Evolutionary conservation across 2,329 filamentous ascomycete genomes (phyloP), one percentile per base, ranked within the genome.

Genomic region (Simplicillium sp.): DNA sequence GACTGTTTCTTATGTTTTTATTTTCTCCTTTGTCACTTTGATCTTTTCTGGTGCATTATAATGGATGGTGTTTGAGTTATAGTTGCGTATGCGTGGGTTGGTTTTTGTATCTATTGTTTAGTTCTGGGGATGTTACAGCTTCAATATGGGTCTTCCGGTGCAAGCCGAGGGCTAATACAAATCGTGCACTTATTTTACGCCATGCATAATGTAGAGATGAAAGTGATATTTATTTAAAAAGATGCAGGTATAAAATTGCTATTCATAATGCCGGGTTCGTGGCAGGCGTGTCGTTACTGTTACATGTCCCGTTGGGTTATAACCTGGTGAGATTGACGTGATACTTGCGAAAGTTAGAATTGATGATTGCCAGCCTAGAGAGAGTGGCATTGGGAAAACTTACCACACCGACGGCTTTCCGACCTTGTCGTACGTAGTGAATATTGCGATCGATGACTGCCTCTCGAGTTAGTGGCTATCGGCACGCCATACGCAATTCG

Each of bases 21-120:
- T 29, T 18, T 16, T 31, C 8, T 33, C 8, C 8, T 2, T 14
- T 17, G 33, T 34, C 33, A 34, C 33, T 14, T 31, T 28, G 13
- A 54, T 59, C 51, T 34, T 18, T 44, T 46, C 25, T 43, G 39
- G 20, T 25, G 20, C 20, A 25, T 25, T 25, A 25, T 25, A 25
- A 25, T 25, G 20, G 20, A 25, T 25, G 20, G 20, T 25, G 20
- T 25, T 25, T 25, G 20, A 25, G 20, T 25, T 25, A 25, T 25
- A 6, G 20, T 25, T 25, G 20, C 20, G 20, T 6, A 25, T 25
- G 20, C 20, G 20, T 25, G 20, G 20, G 20, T 9, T 25, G 9
- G 20, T 25, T 25, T 25, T 25, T 25, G 20, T 25, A 25, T 25
- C 20, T 25, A 25, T 25, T 25, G 20, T 25, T 25, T 25, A 25